Conservation (phyloP, 2,329 filamentous ascomycete species). For the Bipolaris bicolor region DNA sequence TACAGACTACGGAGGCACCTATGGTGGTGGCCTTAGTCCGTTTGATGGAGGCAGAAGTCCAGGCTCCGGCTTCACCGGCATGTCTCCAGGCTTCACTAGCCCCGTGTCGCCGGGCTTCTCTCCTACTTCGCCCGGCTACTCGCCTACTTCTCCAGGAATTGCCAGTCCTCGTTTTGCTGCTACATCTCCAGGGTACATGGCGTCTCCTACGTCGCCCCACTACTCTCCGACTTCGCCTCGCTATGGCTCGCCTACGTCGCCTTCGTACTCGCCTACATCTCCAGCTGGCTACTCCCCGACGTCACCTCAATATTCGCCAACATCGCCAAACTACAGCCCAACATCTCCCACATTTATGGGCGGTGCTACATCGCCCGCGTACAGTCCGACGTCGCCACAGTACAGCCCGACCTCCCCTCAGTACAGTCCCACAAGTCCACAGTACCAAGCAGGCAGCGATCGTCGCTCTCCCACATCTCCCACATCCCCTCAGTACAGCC, state of each 20-base stretch:
- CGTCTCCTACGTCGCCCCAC: constrained; percentile 62
- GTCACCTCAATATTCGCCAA: constrained; percentile 54
- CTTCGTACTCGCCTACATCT: constrained; percentile 64
- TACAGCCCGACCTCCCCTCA: constrained; percentile 67
- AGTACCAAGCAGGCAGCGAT: constrained; percentile 62
- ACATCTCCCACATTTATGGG: constrained; percentile 45
- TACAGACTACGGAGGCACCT: constrained; percentile 69
- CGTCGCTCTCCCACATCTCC: constrained; percentile 57
- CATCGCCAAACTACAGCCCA: constrained; percentile 56
- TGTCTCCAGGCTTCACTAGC: constrained; percentile 47
- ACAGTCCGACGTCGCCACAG: constrained; percentile 62
- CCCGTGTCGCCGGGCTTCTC: constrained; percentile 55
- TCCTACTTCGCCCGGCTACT: constrained; percentile 45
- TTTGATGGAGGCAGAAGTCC: constrained; percentile 70
- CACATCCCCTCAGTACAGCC: constrained; percentile 47
- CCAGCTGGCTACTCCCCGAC: constrained; percentile 59
- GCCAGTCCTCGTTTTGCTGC: constrained; percentile 61
- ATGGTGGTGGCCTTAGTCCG: constrained; percentile 70
- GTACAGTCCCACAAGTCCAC: constrained; percentile 72
- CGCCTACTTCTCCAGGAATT: constrained; percentile 73
- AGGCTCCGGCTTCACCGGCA: constrained; percentile 57
- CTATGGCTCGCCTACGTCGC: constrained; percentile 55
- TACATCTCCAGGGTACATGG: constrained; percentile 60
- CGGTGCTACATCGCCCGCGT: constrained; percentile 56
- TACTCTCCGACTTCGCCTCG: constrained; percentile 67